Evolutionary conservation across 352 stramenopile species (phyloP), one percentile per base, ranked within the genome.

Genomic region (Elongisporangium anandrum): DNA sequence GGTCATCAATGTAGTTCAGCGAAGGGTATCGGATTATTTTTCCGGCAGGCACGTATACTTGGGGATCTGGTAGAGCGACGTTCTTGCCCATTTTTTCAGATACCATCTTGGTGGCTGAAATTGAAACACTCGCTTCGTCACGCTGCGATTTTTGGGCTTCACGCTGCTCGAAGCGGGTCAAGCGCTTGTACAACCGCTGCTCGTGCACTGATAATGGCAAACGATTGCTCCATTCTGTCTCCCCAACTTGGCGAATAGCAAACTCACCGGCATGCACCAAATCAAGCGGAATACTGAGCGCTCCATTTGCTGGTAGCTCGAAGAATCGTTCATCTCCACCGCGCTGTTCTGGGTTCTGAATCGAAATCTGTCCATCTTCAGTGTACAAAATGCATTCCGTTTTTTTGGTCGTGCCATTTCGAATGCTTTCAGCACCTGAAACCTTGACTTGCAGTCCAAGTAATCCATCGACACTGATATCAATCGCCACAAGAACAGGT

Each of bases 181-280:
- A 70, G 21, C 72, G 68, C 57, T 94, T 94, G 52, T 81, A 92
- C 34, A 90, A n/a, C 3, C 82, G 72, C 54, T 94, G 85, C 17
- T 91, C 80, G 13, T 65, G 72, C 9, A 92, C 81, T 4, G 87
- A 89, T 0, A 96, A 63, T 22, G 71, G 63, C 20, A 96, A 51
- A 9, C 61, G 79, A 54, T 94, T 94, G 56, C 87, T 96, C 87
- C 87, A 96, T 17, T 92, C 83, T 5, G 73, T 86, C 68, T 96
- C 87, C 21, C 87, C 87, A 38, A 82, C 78, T 64, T 96, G 87
- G 2, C 87, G 83, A 71, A 96, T 94, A 26, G 81, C 80, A 52
- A 94, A 96, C 47, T 64, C 77, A 0, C 87, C 87, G 5, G 61
- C 59, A 47, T 87, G 82, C 47, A 93, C 73, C 34, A 96, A 68